A percentile compares a stretch with the other conserved stretches of the same genome.
These are phyloP conservation scores for Sparassis latifolia DNA, from an alignment of 1,284 basidiomycete genomes.

Conservation along the genomic window DNA sequence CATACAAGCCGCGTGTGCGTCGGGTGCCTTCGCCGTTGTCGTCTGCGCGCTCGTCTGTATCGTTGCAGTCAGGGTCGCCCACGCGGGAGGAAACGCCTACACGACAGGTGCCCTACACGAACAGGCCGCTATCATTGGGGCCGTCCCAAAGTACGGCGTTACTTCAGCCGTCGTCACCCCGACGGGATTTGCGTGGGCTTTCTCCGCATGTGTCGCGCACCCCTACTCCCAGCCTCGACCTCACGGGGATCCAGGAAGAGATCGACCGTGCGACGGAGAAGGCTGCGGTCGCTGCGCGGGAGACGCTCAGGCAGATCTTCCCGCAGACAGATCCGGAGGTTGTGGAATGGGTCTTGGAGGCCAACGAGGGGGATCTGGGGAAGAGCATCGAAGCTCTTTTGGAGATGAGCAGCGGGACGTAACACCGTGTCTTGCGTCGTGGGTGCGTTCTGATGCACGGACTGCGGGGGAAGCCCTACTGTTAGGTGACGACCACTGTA, in stretches of 20 bases:
- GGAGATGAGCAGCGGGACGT: conserved; percentile 62
- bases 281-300: conserved; percentile 55
- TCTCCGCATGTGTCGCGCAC: conserved; percentile 49
- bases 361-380: conserved; percentile 83
- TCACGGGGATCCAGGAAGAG: conserved; percentile 67
- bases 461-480: too few relatives aligned
- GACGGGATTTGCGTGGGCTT: conserved; percentile 15
- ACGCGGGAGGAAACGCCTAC: conserved; percentile 43
- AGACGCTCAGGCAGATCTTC: conserved; percentile 84
- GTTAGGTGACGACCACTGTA: too few relatives aligned
- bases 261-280: conserved; percentile 72
- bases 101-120: conserved; percentile 32
- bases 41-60: conserved; percentile 25
- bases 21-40: conserved; percentile 30
- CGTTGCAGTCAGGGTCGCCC: conserved; percentile 21
- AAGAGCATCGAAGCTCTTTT: conserved; percentile 81
- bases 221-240: conserved; percentile 64
- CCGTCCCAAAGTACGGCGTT: conserved; percentile 29
- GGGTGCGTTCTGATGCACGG: background rate
- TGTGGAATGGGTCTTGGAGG: conserved; percentile 81
- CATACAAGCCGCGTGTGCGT: conserved; percentile 68
- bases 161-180: conserved; percentile 37
- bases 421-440: conserved; percentile 2
- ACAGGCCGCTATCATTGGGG: conserved; percentile 34
- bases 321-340: conserved; percentile 76